A percentile compares a stretch with the other conserved stretches of the same genome.
These are phyloP conservation scores for Hymenoscyphus repandus DNA, from an alignment of 2,329 filamentous ascomycete species.

Conservation along the genomic window DNA sequence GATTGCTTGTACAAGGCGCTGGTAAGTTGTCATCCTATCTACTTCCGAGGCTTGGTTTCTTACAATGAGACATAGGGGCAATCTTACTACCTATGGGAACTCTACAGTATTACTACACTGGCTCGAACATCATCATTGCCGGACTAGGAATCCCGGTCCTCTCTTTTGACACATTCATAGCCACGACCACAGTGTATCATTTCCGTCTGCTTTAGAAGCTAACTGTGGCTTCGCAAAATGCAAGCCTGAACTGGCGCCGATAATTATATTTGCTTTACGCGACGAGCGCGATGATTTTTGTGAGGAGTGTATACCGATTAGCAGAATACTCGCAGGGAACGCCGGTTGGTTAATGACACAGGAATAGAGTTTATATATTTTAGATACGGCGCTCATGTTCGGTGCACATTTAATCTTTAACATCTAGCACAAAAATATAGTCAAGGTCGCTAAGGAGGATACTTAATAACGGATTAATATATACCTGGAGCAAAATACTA, in stretches of 20 bases:
- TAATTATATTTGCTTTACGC: not conserved
- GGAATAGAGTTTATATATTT: too few relatives aligned
- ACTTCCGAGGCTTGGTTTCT: too few relatives aligned
- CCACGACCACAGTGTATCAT: not conserved
- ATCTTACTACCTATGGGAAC: not conserved
- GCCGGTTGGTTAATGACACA: not conserved
- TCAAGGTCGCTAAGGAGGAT: too few relatives aligned
- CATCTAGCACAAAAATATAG: too few relatives aligned
- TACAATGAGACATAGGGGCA: not conserved
- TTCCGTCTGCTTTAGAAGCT: not conserved
- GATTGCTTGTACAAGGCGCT: not conserved
- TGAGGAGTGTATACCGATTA: not conserved
- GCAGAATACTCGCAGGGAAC: not conserved
- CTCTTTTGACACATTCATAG: constrained; percentile 3
- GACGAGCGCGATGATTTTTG: not conserved
- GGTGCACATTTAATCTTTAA: too few relatives aligned
- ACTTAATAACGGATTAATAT: too few relatives aligned
- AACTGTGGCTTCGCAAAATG: not conserved
- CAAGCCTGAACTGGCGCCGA: not conserved
- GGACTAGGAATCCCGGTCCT: constrained; percentile 1
- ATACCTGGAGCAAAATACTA: too few relatives aligned
- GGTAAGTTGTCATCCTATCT: not conserved
- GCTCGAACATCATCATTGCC: constrained; percentile 1
- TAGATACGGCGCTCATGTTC: too few relatives aligned
- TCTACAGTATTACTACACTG: not conserved